These are phyloP conservation scores for Brassica rapa DNA, from an alignment of 345 rosid genomes.

Conservation along the genomic window DNA sequence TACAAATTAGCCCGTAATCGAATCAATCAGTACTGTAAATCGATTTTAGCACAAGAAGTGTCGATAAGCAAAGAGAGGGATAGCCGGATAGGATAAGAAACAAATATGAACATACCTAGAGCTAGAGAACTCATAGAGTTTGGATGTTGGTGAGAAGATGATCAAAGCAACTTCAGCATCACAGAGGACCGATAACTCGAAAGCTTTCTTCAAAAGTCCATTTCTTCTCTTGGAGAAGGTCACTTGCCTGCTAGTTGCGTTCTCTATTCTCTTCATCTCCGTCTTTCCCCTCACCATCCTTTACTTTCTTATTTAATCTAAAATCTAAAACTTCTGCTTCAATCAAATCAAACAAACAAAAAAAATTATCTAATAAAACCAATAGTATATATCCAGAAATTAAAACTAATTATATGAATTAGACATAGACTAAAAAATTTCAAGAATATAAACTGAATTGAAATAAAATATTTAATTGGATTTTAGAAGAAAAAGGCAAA, in stretches of 20 bases:
- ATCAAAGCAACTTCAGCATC: slow-evolving; percentile 84
- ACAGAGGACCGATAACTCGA: slow-evolving; percentile 79
- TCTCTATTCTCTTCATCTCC: slow-evolving; percentile 90
- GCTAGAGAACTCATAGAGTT: slow-evolving; percentile 76
- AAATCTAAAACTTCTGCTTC: neutral
- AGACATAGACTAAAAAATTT: neutral
- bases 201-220: slow-evolving; percentile 78
- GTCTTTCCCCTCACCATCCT: slow-evolving; percentile 84
- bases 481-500: neutral
- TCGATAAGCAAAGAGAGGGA: neutral
- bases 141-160: slow-evolving; percentile 76
- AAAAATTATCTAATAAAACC: neutral
- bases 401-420: neutral
- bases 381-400: neutral
- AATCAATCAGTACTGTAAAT: neutral
- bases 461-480: neutral
- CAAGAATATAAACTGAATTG: neutral
- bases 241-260: slow-evolving; percentile 83
- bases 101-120: slow-evolving; percentile 44
- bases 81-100: neutral
- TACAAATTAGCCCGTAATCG: neutral
- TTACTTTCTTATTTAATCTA: neutral
- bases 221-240: slow-evolving; percentile 84
- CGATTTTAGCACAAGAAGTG: neutral
- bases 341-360: neutral